Base-by-base conservation (phyloP, 768 basidiomycete species). In the Mycena olivaceomarginata region DNA sequence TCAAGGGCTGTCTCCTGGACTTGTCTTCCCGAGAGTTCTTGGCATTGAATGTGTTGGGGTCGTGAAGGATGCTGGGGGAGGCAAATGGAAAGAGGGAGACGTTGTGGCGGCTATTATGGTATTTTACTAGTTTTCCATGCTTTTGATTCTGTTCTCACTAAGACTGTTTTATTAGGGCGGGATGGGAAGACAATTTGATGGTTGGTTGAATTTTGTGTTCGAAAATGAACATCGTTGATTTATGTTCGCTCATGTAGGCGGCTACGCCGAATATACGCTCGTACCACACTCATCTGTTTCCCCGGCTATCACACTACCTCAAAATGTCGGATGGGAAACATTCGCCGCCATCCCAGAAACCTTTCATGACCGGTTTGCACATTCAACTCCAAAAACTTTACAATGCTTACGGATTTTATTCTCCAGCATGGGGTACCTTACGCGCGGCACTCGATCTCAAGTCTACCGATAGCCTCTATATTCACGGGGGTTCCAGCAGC, bases 341-440 rank as follows among this genome's bases (percentile, higher is more conserved):
- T 82, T 82, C 51, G 82, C 76, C 10, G 82, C 82, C 31, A 79
- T 82, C 5, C 82, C 82, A n/a, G 82, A 81, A 62, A 82, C 81
- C 81, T 20, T 82, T 81, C 45, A 76, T 81, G 53, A 82, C 82
- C 10, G 82, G 82, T 81, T 31, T 16, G 74, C 41, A 15, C 22
- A 40, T 62, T 41, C 20, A 53, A 37, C 12, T 67, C 2, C 16
- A 25, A 65, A 3, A 20, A 10, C 51, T 8, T n/a, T n/a, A 13
- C 22, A 9, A 22, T 16, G 31, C 20, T 22, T 13, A 57, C 11
- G 9, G 62, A 20, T 20, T 4, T 31, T 48, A 5, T 8, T 75
- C 40, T 25, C 7, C 48, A 82, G 81, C 82, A 40, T 81, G 78
- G 80, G 79, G 82, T 39, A 78, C 80, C 2, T 59, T 81, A 37